Percentiles rank a stretch among this genome's conserved stretches.
These are phyloP conservation scores for Rubia occidens DNA, from an alignment of 305 asterid species.

Conservation along the genomic window DNA sequence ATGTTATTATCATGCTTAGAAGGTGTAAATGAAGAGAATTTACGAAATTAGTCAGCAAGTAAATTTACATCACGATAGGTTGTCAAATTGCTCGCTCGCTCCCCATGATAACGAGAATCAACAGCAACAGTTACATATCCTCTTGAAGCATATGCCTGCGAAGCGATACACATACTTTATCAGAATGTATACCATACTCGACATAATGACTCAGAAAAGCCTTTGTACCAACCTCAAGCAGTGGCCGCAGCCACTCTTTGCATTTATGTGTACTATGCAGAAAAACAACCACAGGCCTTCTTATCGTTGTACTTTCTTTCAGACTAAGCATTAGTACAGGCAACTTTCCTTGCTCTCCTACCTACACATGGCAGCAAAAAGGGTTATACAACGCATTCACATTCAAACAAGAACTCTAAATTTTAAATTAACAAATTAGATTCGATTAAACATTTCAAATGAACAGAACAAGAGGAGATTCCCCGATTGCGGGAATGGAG, in stretches of 20 bases:
- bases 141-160: constrained; percentile 91
- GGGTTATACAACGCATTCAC: background rate
- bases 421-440: background rate
- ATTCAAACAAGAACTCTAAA: background rate
- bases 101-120: constrained; percentile 97
- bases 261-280: constrained; percentile 78
- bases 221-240: constrained; percentile 56
- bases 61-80: constrained; percentile 68
- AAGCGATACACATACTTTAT: constrained; percentile 9
- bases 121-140: constrained; percentile 77
- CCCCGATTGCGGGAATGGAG: background rate
- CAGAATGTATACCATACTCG: constrained; percentile 11
- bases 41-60: constrained; percentile 10
- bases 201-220: constrained; percentile 1
- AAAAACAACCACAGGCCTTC: constrained; percentile 72
- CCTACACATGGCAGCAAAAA: constrained; percentile 26
- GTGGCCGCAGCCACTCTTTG: constrained; percentile 88
- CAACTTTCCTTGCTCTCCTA: constrained; percentile 81
- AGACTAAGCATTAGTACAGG: constrained; percentile 73
- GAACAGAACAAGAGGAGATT: background rate
- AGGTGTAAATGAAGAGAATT: background rate
- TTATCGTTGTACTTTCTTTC: constrained; percentile 34
- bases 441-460: background rate
- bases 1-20: background rate
- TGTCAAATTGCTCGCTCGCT: constrained; percentile 64